Evolutionary conservation across 345 rosid genomes (phyloP).

Genomic region (Barbarea vulgaris): DNA sequence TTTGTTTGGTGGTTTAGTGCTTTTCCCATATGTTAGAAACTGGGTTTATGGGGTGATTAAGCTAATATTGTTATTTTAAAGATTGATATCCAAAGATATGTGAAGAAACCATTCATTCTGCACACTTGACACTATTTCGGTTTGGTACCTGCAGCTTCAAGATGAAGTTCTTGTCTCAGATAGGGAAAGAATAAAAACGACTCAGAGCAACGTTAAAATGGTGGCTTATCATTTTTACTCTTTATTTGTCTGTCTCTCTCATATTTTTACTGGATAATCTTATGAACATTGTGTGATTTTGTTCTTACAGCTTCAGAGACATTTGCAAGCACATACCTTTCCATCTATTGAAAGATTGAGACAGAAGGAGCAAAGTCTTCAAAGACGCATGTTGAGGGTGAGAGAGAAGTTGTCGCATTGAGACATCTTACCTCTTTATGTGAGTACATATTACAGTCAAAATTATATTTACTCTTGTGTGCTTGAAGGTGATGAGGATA

Average conservation of each 20-base stretch:
- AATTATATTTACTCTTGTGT: conserved; percentile 12
- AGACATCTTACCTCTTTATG: conserved; percentile 5
- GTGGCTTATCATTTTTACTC: conserved; percentile 38
- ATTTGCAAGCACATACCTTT: conserved; percentile 92
- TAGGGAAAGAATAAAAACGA: conserved; percentile 83
- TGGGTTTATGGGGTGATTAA: background rate
- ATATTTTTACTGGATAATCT: background rate
- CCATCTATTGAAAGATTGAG: conserved; percentile 89
- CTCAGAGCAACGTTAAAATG: conserved; percentile 93
- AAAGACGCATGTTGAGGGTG: conserved; percentile 92
- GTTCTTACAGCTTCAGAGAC: conserved; percentile 83
- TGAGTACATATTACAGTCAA: conserved; percentile 7
- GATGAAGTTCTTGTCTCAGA: conserved; percentile 80
- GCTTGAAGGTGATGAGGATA: conserved; percentile 79
- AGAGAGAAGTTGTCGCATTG: conserved; percentile 20
- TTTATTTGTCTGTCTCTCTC: background rate
- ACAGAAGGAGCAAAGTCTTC: conserved; percentile 92
- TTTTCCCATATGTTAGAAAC: background rate
- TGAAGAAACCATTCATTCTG: background rate
- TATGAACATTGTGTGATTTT: conserved; percentile 2
- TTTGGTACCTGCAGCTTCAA: conserved; percentile 58
- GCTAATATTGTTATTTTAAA: background rate
- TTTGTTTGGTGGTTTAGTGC: conserved; percentile 24
- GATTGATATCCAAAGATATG: background rate
- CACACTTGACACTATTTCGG: conserved; percentile 10